A percentile compares a stretch with the other conserved stretches of the same genome.
Conservation (phyloP, 768 basidiomycete species). For the Gymnopilus junonius region DNA sequence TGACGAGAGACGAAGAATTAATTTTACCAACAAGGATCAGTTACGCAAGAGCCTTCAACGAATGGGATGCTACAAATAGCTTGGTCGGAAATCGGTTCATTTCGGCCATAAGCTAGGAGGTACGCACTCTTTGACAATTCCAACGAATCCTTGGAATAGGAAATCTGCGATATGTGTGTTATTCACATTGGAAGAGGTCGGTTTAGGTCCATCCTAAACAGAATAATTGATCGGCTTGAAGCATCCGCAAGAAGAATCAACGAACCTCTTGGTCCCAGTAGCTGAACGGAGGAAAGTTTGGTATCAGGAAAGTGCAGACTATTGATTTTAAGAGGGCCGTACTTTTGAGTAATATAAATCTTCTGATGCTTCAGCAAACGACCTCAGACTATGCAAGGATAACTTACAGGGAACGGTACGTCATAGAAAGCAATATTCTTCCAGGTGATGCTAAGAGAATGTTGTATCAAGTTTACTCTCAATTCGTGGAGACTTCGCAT, state of each 20-base stretch:
- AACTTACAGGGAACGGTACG: conserved; percentile 58
- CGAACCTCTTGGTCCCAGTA: conserved; percentile 66
- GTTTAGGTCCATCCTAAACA: conserved; percentile 42
- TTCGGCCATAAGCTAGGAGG: too few relatives aligned
- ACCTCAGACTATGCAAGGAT: neutral
- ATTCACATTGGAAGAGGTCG: conserved; percentile 47
- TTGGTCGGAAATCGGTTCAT: too few relatives aligned
- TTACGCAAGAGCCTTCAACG: conserved; percentile 62
- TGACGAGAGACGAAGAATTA: neutral
- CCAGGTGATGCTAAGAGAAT: conserved; percentile 53
- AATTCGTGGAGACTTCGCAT: neutral
- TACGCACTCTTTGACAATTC: conserved; percentile 52
- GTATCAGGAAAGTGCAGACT: neutral
- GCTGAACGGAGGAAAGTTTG: conserved; percentile 31
- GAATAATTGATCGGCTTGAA: neutral
- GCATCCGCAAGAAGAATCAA: neutral
- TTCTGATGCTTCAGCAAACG: conserved; percentile 19
- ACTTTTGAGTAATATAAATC: conserved; percentile 72
- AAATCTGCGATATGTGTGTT: conserved; percentile 63
- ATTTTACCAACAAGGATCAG: conserved; percentile 59
- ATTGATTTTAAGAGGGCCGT: neutral
- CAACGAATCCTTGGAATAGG: conserved; percentile 56
- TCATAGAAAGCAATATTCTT: conserved; percentile 55
- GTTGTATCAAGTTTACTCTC: neutral
- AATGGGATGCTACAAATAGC: conserved; percentile 43